Conservation (phyloP, 192 early-diverging fungal genomes). For the Coemansia sp. region DNA sequence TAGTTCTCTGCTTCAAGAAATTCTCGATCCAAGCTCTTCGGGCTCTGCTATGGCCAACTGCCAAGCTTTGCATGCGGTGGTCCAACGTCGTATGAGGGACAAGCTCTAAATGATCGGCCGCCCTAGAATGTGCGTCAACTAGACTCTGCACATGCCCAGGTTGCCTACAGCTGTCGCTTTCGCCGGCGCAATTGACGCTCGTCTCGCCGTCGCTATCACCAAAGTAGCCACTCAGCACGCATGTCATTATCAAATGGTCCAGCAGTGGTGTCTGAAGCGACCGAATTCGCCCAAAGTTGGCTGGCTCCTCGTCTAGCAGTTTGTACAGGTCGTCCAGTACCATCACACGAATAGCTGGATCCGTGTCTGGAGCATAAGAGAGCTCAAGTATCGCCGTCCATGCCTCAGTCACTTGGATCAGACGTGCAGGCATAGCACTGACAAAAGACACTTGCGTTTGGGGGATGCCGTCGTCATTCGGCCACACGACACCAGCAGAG, state of each 20-base stretch:
- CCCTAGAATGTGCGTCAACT: conserved; percentile 19
- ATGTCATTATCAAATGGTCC: conserved; percentile 15
- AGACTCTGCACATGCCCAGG: neutral
- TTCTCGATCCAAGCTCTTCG: conserved; percentile 35
- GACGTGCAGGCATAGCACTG: conserved; percentile 28
- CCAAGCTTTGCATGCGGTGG: conserved; percentile 31
- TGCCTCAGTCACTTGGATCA: conserved; percentile 25
- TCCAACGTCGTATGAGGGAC: conserved; percentile 48
- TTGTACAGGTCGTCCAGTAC: conserved; percentile 22
- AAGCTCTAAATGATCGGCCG: conserved; percentile 31
- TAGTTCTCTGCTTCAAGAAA: neutral
- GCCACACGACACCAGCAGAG: neutral
- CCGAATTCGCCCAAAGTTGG: conserved; percentile 24
- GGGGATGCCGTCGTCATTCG: neutral
- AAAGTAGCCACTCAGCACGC: conserved; percentile 33
- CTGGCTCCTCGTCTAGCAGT: conserved; percentile 40
- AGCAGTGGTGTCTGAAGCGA: conserved; percentile 17
- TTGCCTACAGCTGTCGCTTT: neutral
- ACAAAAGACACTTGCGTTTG: conserved; percentile 28
- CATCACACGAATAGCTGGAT: conserved; percentile 24
- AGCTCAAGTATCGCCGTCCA: conserved; percentile 38
- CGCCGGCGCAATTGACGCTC: neutral
- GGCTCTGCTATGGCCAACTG: conserved; percentile 31
- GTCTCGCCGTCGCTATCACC: conserved; percentile 1
- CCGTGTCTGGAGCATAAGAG: conserved; percentile 24